Percentiles rank a stretch among this genome's conserved stretches.
Evolutionary conservation across 345 rosid species (phyloP).

Genomic region (Camelina laxa): DNA sequence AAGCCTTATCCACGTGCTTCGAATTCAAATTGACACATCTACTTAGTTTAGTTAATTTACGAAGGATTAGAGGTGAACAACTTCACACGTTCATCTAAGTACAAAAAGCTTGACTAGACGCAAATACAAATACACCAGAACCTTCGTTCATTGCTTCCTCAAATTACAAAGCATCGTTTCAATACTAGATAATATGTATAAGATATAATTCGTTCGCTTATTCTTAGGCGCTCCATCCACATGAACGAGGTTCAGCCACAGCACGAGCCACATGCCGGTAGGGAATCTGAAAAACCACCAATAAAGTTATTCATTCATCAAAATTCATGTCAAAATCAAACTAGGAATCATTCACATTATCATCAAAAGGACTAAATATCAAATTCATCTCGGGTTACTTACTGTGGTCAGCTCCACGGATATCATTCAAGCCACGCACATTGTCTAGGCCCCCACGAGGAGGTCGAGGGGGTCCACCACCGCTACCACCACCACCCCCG

Average conservation of each 20-base stretch:
- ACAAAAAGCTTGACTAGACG: neutral
- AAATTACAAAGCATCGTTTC: neutral
- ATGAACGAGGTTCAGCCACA: conserved; percentile 32
- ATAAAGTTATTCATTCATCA: neutral
- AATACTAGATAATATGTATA: neutral
- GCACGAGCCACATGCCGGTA: conserved; percentile 48
- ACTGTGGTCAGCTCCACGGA: conserved; percentile 51
- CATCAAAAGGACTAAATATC: neutral
- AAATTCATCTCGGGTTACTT: conserved; percentile 27
- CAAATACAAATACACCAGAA: conserved; percentile 7
- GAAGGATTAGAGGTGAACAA: neutral
- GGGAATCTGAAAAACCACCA: conserved; percentile 39
- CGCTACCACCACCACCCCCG: conserved; percentile 58
- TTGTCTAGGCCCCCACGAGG: conserved; percentile 77
- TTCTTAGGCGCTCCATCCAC: neutral
- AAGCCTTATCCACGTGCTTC: neutral
- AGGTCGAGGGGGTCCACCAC: conserved; percentile 67
- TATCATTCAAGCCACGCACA: conserved; percentile 48
- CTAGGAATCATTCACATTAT: neutral
- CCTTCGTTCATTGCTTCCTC: neutral
- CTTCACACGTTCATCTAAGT: conserved; percentile 2
- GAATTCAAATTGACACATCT: neutral
- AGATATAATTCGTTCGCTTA: neutral
- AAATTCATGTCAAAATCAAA: neutral
- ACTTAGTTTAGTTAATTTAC: neutral